These are phyloP conservation scores for Picochlorum sp. DNA, from an alignment of 139 green algal species.

Conservation along the genomic window DNA sequence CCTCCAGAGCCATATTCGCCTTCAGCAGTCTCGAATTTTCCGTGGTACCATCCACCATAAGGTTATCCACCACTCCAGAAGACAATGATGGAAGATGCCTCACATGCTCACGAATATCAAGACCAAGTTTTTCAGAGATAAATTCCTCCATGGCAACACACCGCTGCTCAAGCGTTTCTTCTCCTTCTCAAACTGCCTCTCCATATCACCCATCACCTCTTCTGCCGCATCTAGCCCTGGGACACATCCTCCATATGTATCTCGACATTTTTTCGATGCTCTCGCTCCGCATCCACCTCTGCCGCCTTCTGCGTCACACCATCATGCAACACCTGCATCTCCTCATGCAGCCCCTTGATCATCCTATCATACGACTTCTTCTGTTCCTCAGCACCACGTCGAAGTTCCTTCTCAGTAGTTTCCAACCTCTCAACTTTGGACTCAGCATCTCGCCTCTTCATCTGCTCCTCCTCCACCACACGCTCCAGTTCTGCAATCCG, in stretches of 20 bases:
- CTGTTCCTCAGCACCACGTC: neutral
- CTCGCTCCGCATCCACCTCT: neutral
- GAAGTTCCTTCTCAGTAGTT: neutral
- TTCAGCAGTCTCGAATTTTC: neutral
- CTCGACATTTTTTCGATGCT: neutral
- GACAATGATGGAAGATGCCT: too few relatives aligned
- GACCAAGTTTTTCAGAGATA: slow-evolving; percentile 1
- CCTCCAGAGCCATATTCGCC: neutral
- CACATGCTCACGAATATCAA: too few relatives aligned
- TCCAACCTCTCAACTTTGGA: neutral
- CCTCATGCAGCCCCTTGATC: neutral
- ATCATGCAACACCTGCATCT: neutral
- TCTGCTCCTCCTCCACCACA: slow-evolving; percentile 8
- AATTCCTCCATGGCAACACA: neutral
- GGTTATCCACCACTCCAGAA: neutral
- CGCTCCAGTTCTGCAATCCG: neutral
- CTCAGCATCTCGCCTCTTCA: slow-evolving; percentile 1
- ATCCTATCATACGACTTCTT: neutral
- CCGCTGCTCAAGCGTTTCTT: neutral
- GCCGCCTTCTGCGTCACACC: neutral
- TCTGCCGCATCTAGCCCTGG: neutral
- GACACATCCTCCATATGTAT: neutral
- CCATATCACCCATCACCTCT: slow-evolving; percentile 1
- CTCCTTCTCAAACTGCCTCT: neutral
- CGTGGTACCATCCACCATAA: neutral